Evolutionary conservation across 108 stramenopile species (phyloP).

Genomic region (Skeletonema grethae): DNA sequence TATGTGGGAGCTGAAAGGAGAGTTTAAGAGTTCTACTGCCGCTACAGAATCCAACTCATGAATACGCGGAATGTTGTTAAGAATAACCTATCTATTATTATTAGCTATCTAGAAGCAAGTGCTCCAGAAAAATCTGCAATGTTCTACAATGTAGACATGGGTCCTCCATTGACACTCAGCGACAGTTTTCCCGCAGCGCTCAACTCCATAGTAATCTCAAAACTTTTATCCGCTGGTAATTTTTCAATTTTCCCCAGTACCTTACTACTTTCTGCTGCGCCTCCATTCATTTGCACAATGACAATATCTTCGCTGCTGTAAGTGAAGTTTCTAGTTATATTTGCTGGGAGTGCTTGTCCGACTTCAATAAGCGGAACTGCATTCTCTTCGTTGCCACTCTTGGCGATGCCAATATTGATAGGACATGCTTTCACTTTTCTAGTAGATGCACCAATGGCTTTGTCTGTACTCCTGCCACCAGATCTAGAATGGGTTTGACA

Average conservation of each 20-base stretch:
- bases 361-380: constrained; percentile 38
- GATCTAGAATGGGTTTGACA: constrained; percentile 46
- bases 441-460: constrained; percentile 24
- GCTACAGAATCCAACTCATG: constrained; percentile 8
- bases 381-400: constrained; percentile 29
- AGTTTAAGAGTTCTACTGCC: constrained; percentile 42
- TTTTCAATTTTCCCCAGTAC: constrained; percentile 47
- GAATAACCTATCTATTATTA: background rate
- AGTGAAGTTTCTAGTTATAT: constrained; percentile 27
- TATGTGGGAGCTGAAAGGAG: constrained; percentile 60
- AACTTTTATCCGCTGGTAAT: constrained; percentile 34
- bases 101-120: background rate
- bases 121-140: background rate
- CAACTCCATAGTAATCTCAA: constrained; percentile 51
- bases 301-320: constrained; percentile 25
- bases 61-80: background rate
- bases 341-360: constrained; percentile 50
- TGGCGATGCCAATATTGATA: constrained; percentile 43
- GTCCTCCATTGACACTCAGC: constrained; percentile 48
- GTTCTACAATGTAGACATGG: constrained; percentile 29
- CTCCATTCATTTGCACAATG: constrained; percentile 45
- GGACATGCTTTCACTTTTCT: constrained; percentile 44
- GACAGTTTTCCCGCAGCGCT: constrained; percentile 31
- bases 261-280: constrained; percentile 27
- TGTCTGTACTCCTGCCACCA: constrained; percentile 12